Conservation (phyloP, 2,329 filamentous ascomycete genomes). For the Claviceps sorghi region DNA sequence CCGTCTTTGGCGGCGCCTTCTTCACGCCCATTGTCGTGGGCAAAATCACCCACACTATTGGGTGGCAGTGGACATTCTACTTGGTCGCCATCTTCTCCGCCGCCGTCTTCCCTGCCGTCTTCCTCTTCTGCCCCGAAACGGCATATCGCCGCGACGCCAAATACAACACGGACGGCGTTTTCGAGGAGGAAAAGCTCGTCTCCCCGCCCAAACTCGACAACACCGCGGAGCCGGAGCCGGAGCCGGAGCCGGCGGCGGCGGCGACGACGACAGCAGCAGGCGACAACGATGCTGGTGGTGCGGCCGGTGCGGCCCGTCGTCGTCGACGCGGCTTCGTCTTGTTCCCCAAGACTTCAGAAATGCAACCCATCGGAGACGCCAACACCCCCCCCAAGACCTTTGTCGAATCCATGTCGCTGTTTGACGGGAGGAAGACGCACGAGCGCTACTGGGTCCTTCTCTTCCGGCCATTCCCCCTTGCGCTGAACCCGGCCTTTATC, state of each 20-base stretch:
- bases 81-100: slow-evolving; percentile 74
- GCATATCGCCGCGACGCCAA: slow-evolving; percentile 52
- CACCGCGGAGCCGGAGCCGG: no score
- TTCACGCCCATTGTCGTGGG: slow-evolving; percentile 80
- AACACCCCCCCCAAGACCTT: slow-evolving; percentile 41
- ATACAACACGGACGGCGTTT: slow-evolving; percentile 41
- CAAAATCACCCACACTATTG: slow-evolving; percentile 60
- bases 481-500: slow-evolving; percentile 71
- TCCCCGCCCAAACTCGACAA: not conserved
- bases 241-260: not conserved
- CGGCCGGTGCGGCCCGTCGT: slow-evolving; percentile 1
- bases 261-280: not conserved
- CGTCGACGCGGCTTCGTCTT: slow-evolving; percentile 14
- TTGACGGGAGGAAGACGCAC: slow-evolving; percentile 71
- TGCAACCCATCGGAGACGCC: slow-evolving; percentile 21
- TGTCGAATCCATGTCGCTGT: slow-evolving; percentile 46
- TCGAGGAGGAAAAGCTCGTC: slow-evolving; percentile 16
- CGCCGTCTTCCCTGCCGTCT: slow-evolving; percentile 51
- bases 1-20: slow-evolving; percentile 42
- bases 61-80: slow-evolving; percentile 84
- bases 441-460: slow-evolving; percentile 53
- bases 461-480: slow-evolving; percentile 66
- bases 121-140: slow-evolving; percentile 76
- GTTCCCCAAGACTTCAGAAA: slow-evolving; percentile 18
- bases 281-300: not conserved